phyloP scores from a whole-genome alignment of 106 monocot species.

The Phalaenopsis aphrodite region DNA sequence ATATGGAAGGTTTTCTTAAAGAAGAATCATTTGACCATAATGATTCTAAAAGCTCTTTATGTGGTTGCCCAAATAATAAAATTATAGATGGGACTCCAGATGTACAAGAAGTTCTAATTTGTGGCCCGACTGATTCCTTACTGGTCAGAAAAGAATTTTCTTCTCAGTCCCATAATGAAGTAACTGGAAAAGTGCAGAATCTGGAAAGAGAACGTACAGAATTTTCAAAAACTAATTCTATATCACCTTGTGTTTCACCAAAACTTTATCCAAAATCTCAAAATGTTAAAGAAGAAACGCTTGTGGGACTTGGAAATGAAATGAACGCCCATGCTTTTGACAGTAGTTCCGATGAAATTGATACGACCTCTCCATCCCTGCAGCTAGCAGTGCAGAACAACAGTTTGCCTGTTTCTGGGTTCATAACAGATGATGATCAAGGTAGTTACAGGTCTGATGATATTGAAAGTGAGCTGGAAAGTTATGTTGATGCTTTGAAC shows the following conservation, averaged over 20 bases:
- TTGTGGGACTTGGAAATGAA: neutral
- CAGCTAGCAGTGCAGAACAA: slow-evolving; percentile 5
- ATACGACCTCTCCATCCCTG: slow-evolving; percentile 3
- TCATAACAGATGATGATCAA: slow-evolving; percentile 26
- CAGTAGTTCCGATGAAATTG: neutral
- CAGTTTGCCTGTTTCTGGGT: slow-evolving; percentile 18
- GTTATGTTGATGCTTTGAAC: slow-evolving; percentile 76
- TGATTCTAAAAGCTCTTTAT: slow-evolving; percentile 24
- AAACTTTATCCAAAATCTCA: neutral
- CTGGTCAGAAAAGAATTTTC: slow-evolving; percentile 13
- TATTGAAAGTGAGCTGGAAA: slow-evolving; percentile 67
- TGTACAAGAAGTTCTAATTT: slow-evolving; percentile 25
- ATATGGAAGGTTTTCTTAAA: slow-evolving; percentile 49
- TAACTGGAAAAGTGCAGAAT: slow-evolving; percentile 11
- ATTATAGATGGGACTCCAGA: slow-evolving; percentile 23
- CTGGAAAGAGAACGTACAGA: slow-evolving; percentile 7
- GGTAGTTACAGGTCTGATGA: slow-evolving; percentile 60
- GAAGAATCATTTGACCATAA: slow-evolving; percentile 31
- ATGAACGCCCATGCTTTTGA: neutral
- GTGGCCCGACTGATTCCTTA: slow-evolving; percentile 9
- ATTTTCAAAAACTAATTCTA: neutral
- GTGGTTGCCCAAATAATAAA: slow-evolving; percentile 17
- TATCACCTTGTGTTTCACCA: neutral
- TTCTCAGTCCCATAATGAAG: slow-evolving; percentile 16
- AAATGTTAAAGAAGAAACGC: neutral